A percentile compares a stretch with the other conserved stretches of the same genome.
Evolutionary conservation across 768 basidiomycete species (phyloP).

Genomic region (Lentinula raphanica): DNA sequence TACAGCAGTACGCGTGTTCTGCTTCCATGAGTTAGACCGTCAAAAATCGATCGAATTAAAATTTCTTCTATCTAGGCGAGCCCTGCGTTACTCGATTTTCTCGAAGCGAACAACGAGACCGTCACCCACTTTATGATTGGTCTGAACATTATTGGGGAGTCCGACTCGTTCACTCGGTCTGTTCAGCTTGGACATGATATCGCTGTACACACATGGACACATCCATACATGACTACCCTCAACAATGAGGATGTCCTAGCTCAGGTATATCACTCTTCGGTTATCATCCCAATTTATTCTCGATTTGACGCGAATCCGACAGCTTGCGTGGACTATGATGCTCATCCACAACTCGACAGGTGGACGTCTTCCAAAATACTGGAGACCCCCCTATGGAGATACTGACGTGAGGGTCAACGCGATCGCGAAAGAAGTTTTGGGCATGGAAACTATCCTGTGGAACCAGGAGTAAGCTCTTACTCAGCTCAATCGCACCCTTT

Average conservation of each 20-base stretch:
- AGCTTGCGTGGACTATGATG: constrained; percentile 78
- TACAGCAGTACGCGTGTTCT: constrained; percentile 29
- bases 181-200: constrained; percentile 43
- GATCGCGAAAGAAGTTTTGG: constrained; percentile 81
- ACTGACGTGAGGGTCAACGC: constrained; percentile 78
- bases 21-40: background rate
- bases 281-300: background rate
- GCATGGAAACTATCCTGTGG: constrained; percentile 82
- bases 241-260: constrained; percentile 64
- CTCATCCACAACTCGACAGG: constrained; percentile 77
- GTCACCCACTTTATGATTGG: constrained; percentile 93
- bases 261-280: constrained; percentile 34
- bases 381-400: constrained; percentile 89
- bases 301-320: background rate
- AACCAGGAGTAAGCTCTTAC: constrained; percentile 68
- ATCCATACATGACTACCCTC: constrained; percentile 78
- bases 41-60: background rate
- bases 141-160: constrained; percentile 58
- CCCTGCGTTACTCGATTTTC: constrained; percentile 54
- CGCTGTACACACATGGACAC: constrained; percentile 62
- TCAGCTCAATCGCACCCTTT: background rate
- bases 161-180: constrained; percentile 48
- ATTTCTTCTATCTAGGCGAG: constrained; percentile 27
- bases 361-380: constrained; percentile 65
- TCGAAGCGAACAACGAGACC: constrained; percentile 56